Percentiles rank a stretch among this genome's conserved stretches.
Evolutionary conservation across 257 asterid species (phyloP).

Genomic region (Lavandula angustifolia): DNA sequence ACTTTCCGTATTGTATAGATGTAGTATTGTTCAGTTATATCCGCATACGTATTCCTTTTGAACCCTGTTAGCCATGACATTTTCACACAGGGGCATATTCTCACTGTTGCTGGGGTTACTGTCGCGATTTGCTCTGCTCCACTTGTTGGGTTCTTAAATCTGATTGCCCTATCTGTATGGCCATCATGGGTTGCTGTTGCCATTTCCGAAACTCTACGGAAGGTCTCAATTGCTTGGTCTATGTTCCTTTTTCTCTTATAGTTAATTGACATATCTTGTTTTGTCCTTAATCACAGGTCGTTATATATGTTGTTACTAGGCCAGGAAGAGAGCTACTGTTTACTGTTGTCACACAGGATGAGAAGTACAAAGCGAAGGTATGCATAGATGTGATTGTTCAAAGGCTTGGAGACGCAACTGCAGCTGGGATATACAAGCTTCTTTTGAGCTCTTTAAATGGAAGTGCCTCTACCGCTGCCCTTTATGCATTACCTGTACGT

Average conservation of each 20-base stretch:
- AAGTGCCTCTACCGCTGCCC: slow-evolving; percentile 61
- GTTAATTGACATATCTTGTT: not conserved
- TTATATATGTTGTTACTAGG: slow-evolving; percentile 80
- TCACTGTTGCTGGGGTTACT: slow-evolving; percentile 83
- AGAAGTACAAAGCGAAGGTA: slow-evolving; percentile 98
- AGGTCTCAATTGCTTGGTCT: slow-evolving; percentile 49
- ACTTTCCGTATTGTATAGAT: not conserved
- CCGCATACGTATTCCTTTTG: not conserved
- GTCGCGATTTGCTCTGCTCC: slow-evolving; percentile 82
- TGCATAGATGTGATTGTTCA: slow-evolving; percentile 96
- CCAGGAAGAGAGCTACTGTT: slow-evolving; percentile 96
- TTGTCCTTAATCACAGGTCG: slow-evolving; percentile 56
- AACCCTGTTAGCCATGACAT: not conserved
- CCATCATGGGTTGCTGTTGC: slow-evolving; percentile 97
- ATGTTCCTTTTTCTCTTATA: not conserved
- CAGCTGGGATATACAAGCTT: slow-evolving; percentile 91
- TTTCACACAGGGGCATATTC: slow-evolving; percentile 75
- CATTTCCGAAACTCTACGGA: slow-evolving; percentile 79
- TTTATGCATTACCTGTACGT: slow-evolving; percentile 80
- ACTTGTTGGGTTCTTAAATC: slow-evolving; percentile 69
- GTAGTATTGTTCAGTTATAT: not conserved
- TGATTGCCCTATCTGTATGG: slow-evolving; percentile 82
- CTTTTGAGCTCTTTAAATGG: slow-evolving; percentile 63
- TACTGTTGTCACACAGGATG: slow-evolving; percentile 90
- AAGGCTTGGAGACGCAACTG: slow-evolving; percentile 95